Evolutionary conservation across 768 basidiomycete species (phyloP).

Genomic region (Xanthoconium stramineum): DNA sequence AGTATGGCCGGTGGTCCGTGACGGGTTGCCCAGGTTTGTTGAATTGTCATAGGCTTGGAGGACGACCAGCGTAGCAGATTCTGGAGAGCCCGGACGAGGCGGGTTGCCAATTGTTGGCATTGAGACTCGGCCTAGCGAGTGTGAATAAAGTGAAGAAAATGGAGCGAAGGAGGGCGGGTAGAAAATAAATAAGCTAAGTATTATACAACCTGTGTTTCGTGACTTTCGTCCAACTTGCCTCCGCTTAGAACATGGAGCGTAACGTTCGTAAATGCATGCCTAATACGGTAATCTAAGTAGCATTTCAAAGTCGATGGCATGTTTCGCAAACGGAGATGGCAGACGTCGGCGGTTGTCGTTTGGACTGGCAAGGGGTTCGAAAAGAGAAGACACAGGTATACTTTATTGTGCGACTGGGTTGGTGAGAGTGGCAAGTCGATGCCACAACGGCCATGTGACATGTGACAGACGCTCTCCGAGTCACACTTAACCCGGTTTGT

Average conservation of each 20-base stretch:
- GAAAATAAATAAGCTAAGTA: slow-evolving; percentile 15
- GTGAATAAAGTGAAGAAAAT: slow-evolving; percentile 4
- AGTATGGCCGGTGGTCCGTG: neutral
- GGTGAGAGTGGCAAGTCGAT: too few relatives aligned
- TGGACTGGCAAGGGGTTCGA: too few relatives aligned
- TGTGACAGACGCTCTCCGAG: slow-evolving; percentile 23
- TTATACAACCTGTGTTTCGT: neutral
- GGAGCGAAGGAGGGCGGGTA: slow-evolving; percentile 11
- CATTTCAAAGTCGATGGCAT: slow-evolving; percentile 1
- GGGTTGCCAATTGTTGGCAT: slow-evolving; percentile 12
- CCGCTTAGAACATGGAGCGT: slow-evolving; percentile 18
- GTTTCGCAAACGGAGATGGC: neutral
- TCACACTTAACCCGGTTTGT: slow-evolving; percentile 29
- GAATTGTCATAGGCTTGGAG: slow-evolving; percentile 23
- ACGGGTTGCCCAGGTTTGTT: neutral
- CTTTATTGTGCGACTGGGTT: too few relatives aligned
- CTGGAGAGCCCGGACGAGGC: slow-evolving; percentile 18
- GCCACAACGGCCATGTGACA: slow-evolving; percentile 18
- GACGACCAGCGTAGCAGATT: slow-evolving; percentile 30
- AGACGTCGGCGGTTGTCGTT: neutral
- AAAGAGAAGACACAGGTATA: too few relatives aligned
- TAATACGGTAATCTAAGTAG: slow-evolving; percentile 17
- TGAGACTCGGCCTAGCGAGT: slow-evolving; percentile 3
- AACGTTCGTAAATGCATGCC: slow-evolving; percentile 34
- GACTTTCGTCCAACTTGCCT: too few relatives aligned